Base-by-base conservation (phyloP, 2,329 filamentous ascomycete genomes). In the Claviceps sp. region DNA sequence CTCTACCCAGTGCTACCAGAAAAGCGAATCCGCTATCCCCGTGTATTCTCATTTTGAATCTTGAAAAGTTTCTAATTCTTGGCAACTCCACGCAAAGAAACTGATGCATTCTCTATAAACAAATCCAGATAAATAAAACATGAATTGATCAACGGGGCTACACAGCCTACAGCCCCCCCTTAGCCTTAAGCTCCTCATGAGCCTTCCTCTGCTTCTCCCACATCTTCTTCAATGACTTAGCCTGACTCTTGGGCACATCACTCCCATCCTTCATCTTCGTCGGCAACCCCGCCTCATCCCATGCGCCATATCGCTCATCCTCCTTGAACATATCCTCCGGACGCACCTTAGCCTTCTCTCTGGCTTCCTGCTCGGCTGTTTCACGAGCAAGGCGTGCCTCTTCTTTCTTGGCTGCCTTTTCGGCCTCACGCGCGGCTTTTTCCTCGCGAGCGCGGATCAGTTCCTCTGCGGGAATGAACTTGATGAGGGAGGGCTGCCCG, bases 131-230 rank as follows among this genome's bases (percentile, higher is more conserved):
- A 26, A 13, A 30, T 1, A 30, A 43, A 44, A 19, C 11, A 11
- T 42, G 11, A 19, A 24, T 7, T 7, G 3, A 14, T 24, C 5
- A 13, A 17, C 11, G n/a, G 40, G 26, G 10, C 30, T 16, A 34
- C 24, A 13, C 41, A 5, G 22, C 19, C 43, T 51, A 52, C 45
- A 55, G 47, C 19, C 50, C 57, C 10, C 57, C 54, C 42, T 55
- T 57, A 16, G 54, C 56, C 42, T 57, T 56, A 11, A 58, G 50
- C 30, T 83, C 80, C 56, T 90, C 84, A 65, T 90, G 84, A 54
- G 79, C 66, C 76, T 91, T 94, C 75, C 89, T 93, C 72, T 96
- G 91, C 64, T 76, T 82, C 60, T 94, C 86, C 87, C 87, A 95
- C 52, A 89, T 84, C 74, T 96, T 96, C 70, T 76, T 83, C 59